Percentiles rank a stretch among this genome's conserved stretches.
Conservation (phyloP, 805 yeast genomes). For the Yamadazyma ubonensis region DNA sequence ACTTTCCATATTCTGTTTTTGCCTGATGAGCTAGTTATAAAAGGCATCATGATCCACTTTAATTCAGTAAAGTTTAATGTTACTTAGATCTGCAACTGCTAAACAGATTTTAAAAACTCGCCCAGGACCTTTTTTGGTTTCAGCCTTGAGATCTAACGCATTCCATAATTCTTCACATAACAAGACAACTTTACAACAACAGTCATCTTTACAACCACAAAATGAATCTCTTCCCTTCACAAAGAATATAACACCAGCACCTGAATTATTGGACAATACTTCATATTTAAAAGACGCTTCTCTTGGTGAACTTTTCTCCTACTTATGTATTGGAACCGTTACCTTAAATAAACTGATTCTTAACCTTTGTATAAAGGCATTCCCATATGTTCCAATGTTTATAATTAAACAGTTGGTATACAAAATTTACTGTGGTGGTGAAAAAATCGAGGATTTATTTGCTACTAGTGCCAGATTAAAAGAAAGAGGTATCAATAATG, state of each 20-base stretch:
- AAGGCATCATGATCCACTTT: background rate
- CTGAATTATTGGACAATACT: conserved; percentile 4
- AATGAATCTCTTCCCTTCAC: background rate
- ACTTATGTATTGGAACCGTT: conserved; percentile 66
- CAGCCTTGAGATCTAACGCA: no score
- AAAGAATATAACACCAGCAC: no score
- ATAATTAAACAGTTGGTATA: conserved; percentile 72
- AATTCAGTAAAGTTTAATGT: conserved; percentile 2
- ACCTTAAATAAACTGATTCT: conserved; percentile 64
- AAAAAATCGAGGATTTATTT: conserved; percentile 65
- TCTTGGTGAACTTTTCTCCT: conserved; percentile 57
- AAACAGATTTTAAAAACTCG: background rate
- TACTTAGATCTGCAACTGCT: conserved; percentile 3
- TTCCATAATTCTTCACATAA: conserved; percentile 10
- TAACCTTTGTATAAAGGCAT: conserved; percentile 57
- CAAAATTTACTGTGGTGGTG: conserved; percentile 90
- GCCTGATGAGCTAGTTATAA: conserved; percentile 6
- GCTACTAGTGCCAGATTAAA: conserved; percentile 66
- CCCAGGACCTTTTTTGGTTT: background rate
- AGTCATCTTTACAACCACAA: no score
- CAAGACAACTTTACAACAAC: conserved; percentile 7
- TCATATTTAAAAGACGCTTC: conserved; percentile 53
- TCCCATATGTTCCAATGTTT: conserved; percentile 74
- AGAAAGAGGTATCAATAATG: conserved; percentile 78
- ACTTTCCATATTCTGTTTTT: background rate